Evolutionary conservation across 257 asterid species (phyloP).

Genomic region (Nicotiana knightiana): DNA sequence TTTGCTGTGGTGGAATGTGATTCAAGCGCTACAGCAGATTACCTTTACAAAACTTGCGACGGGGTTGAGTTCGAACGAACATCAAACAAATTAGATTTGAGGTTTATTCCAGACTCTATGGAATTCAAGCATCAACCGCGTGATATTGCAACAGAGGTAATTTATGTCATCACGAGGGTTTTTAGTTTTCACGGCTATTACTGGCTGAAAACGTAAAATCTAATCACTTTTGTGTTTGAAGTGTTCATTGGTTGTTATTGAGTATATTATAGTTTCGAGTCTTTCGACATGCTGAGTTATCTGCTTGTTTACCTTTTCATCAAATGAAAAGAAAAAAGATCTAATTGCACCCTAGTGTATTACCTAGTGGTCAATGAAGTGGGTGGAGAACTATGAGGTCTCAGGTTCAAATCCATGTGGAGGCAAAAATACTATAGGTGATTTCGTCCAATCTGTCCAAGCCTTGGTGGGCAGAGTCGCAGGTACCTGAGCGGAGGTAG

Average conservation of each 20-base stretch:
- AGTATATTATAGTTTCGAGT: neutral
- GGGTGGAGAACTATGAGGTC: too few relatives aligned
- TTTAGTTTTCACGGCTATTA: neutral
- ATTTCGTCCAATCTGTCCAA: too few relatives aligned
- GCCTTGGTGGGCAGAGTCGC: too few relatives aligned
- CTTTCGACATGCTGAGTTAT: neutral
- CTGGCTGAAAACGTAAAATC: neutral
- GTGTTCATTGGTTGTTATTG: neutral
- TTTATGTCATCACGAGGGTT: neutral
- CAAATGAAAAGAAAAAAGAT: neutral
- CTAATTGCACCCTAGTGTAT: neutral
- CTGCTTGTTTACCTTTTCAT: neutral
- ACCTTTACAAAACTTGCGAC: conserved; percentile 76
- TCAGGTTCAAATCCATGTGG: too few relatives aligned
- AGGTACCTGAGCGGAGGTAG: too few relatives aligned
- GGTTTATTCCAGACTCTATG: conserved; percentile 90
- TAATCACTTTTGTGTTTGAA: neutral
- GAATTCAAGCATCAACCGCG: conserved; percentile 82
- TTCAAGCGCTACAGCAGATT: conserved; percentile 87
- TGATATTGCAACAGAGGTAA: conserved; percentile 83
- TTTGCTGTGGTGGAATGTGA: conserved; percentile 88
- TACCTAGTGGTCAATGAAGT: too few relatives aligned
- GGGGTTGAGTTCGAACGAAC: conserved; percentile 95
- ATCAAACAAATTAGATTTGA: conserved; percentile 77
- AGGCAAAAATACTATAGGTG: too few relatives aligned